These are phyloP conservation scores for Cenchrus purpureus DNA, from an alignment of 176 grass and related monocot genomes.

Conservation along the genomic window DNA sequence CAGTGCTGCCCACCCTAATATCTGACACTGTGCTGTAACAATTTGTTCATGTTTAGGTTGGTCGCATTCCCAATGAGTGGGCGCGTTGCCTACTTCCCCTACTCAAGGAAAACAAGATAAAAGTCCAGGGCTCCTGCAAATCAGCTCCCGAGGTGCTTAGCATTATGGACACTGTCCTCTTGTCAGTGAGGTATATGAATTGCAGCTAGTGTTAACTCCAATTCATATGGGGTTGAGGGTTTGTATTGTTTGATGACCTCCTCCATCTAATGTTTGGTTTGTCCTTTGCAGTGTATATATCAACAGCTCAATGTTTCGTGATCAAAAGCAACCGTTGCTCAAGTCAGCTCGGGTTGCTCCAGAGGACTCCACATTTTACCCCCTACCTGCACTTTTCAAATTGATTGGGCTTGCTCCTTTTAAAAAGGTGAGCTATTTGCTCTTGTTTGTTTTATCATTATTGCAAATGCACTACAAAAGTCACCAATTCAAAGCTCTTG, in stretches of 20 bases:
- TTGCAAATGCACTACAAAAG: conserved; percentile 19
- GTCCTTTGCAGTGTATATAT: conserved; percentile 72
- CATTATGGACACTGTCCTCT: conserved; percentile 81
- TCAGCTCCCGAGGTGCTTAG: conserved; percentile 64
- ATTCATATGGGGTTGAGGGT: neutral
- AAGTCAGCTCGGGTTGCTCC: conserved; percentile 41
- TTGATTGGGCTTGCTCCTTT: conserved; percentile 77
- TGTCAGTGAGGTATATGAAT: conserved; percentile 69
- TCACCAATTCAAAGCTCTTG: neutral
- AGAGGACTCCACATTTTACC: conserved; percentile 73
- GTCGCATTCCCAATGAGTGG: conserved; percentile 96
- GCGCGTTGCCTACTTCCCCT: conserved; percentile 77
- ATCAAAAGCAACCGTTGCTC: conserved; percentile 48
- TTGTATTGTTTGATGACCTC: neutral
- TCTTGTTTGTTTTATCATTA: conserved; percentile 1
- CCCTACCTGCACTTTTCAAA: conserved; percentile 67
- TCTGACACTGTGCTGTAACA: neutral
- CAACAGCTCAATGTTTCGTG: conserved; percentile 68
- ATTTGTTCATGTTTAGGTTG: conserved; percentile 51
- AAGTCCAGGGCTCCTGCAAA: conserved; percentile 61
- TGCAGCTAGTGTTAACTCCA: neutral
- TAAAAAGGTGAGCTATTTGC: conserved; percentile 60
- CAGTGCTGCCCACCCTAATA: neutral
- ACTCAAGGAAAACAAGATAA: conserved; percentile 67
- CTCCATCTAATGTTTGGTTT: conserved; percentile 6